Evolutionary conservation across 164 flowering plant species (phyloP).

Genomic region (Hamamelis virginiana): DNA sequence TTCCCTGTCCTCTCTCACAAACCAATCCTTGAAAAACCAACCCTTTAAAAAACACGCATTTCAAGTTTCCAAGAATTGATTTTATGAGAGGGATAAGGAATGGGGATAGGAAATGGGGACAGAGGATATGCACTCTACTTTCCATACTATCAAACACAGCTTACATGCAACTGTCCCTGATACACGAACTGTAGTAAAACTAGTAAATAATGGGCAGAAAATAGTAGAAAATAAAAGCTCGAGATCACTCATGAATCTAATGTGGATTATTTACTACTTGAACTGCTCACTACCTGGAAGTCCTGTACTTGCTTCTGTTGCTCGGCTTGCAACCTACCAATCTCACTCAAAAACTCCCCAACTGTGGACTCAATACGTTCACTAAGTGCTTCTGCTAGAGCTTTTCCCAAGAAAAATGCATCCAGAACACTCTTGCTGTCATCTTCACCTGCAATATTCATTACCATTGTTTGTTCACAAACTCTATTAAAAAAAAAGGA

Average conservation of each 20-base stretch:
- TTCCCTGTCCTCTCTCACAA: no score
- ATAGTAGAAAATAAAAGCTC: background rate
- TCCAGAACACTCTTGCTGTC: conserved; percentile 66
- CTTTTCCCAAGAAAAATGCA: conserved; percentile 94
- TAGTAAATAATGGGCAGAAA: background rate
- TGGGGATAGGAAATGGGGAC: no score
- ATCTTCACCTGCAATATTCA: conserved; percentile 50
- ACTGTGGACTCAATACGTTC: conserved; percentile 78
- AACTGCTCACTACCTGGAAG: conserved; percentile 57
- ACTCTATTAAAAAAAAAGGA: background rate
- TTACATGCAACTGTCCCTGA: no score
- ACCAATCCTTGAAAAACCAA: no score
- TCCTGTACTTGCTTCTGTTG: conserved; percentile 82
- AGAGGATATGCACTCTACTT: no score
- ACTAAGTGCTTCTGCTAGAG: conserved; percentile 74
- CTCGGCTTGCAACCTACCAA: conserved; percentile 88
- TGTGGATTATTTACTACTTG: background rate
- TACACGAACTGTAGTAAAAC: no score
- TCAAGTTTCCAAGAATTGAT: no score
- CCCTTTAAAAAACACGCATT: no score
- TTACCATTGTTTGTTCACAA: background rate
- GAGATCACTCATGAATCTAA: background rate
- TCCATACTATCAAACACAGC: no score
- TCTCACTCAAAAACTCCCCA: conserved; percentile 71
- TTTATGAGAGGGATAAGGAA: no score